A percentile compares a stretch with the other conserved stretches of the same genome.
These are phyloP conservation scores for Metschnikowia lochheadii DNA, from an alignment of 805 yeast species.

Conservation along the genomic window DNA sequence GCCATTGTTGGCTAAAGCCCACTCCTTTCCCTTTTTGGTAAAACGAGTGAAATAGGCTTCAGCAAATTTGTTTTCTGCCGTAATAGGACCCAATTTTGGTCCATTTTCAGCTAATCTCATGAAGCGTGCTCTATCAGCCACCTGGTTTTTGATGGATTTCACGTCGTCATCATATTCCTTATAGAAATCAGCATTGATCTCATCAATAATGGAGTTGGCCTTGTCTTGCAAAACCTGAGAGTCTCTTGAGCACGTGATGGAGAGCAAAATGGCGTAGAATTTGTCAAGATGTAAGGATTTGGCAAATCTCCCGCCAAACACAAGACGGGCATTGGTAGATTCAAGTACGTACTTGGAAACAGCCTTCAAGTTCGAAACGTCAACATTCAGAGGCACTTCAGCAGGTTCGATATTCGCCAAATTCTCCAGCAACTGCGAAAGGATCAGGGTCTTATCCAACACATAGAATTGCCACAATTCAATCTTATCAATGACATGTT, in stretches of 20 bases:
- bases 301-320: conserved; percentile 35
- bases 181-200: conserved; percentile 71
- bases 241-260: conserved; percentile 18
- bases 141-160: conserved; percentile 58
- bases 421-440: conserved; percentile 33
- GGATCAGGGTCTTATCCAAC: conserved; percentile 47
- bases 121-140: conserved; percentile 72
- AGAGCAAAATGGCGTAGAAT: conserved; percentile 49
- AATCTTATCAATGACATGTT: conserved; percentile 61
- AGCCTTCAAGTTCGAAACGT: conserved; percentile 33
- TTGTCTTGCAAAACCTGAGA: conserved; percentile 22
- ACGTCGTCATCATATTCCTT: conserved; percentile 72
- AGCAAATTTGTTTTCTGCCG: conserved; percentile 52
- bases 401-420: conserved; percentile 36
- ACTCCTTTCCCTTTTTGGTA: conserved; percentile 48
- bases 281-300: conserved; percentile 50
- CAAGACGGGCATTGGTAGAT: conserved; percentile 34
- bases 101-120: conserved; percentile 77
- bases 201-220: conserved; percentile 61
- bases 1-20: conserved; percentile 89
- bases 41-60: conserved; percentile 89
- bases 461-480: conserved; percentile 89
- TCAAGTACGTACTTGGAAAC: conserved; percentile 48
- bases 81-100: conserved; percentile 68
- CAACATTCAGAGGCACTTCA: conserved; percentile 42